Percentiles rank a stretch among this genome's conserved stretches.
These are phyloP conservation scores for Chaetomium fimeti DNA, from an alignment of 495 filamentous ascomycete species.

Conservation along the genomic window DNA sequence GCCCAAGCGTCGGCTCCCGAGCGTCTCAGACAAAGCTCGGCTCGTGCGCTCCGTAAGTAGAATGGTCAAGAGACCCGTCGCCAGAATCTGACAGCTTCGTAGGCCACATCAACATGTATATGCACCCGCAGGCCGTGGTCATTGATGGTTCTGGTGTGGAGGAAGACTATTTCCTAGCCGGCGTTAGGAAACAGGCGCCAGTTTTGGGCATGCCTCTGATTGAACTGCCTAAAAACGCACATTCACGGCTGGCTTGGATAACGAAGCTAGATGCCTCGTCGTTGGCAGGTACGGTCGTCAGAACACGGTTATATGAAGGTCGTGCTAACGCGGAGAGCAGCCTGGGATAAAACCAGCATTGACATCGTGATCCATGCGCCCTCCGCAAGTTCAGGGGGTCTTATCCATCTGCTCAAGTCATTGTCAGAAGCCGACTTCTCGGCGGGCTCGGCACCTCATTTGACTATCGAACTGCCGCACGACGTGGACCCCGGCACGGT, in stretches of 20 bases:
- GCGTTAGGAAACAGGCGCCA: conserved; percentile 47
- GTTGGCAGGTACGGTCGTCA: conserved; percentile 55
- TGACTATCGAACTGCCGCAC: conserved; percentile 78
- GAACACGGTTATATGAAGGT: not conserved
- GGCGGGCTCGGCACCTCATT: conserved; percentile 58
- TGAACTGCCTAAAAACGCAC: conserved; percentile 59
- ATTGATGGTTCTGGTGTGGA: conserved; percentile 52
- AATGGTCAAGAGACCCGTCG: not conserved
- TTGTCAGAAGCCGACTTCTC: conserved; percentile 72
- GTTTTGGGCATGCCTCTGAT: conserved; percentile 55
- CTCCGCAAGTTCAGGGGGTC: conserved; percentile 62
- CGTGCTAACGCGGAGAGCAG: conserved; percentile 42
- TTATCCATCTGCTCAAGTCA: conserved; percentile 71
- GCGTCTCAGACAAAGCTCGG: conserved; percentile 48
- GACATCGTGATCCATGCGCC: conserved; percentile 78
- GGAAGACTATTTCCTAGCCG: conserved; percentile 55
- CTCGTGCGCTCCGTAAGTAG: conserved; percentile 45
- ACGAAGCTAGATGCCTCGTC: conserved; percentile 69
- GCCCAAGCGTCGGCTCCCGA: conserved; percentile 47
- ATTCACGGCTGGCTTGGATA: conserved; percentile 69
- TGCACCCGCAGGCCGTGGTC: conserved; percentile 59
- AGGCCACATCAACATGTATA: conserved; percentile 54
- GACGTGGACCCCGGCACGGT: conserved; percentile 60
- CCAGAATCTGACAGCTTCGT: conserved; percentile 11
- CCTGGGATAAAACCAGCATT: conserved; percentile 70